Conservation (phyloP, 2,329 filamentous ascomycete species). For the Ustulina deusta region DNA sequence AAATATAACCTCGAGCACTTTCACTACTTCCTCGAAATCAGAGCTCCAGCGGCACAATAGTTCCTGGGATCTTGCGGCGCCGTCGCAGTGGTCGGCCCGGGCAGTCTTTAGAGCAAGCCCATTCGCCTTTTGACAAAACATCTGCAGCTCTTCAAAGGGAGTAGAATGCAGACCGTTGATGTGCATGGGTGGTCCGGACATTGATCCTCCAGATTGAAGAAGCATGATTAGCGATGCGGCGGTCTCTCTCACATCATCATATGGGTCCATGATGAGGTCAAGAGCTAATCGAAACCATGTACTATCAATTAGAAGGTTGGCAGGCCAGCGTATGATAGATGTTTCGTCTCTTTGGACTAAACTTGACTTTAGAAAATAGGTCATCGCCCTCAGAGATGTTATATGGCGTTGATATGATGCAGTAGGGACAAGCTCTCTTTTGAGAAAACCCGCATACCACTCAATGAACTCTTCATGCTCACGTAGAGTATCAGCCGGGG, state of each 20-base stretch:
- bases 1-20: slow-evolving; percentile 69
- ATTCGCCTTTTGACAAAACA: slow-evolving; percentile 66
- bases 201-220: slow-evolving; percentile 57
- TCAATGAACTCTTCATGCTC: slow-evolving; percentile 74
- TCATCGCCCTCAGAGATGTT: slow-evolving; percentile 78
- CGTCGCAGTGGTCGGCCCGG: slow-evolving; percentile 91
- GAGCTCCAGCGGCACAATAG: slow-evolving; percentile 72
- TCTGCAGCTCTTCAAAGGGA: slow-evolving; percentile 54
- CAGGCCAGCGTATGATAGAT: slow-evolving; percentile 57
- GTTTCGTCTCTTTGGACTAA: slow-evolving; percentile 57
- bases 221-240: slow-evolving; percentile 65
- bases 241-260: slow-evolving; percentile 84
- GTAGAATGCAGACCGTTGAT: slow-evolving; percentile 33
- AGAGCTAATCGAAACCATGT: slow-evolving; percentile 74
- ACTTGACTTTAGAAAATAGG: slow-evolving; percentile 71
- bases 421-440: slow-evolving; percentile 79
- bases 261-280: slow-evolving; percentile 87
- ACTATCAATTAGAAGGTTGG: slow-evolving; percentile 56
- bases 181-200: slow-evolving; percentile 31
- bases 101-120: slow-evolving; percentile 75
- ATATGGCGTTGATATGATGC: slow-evolving; percentile 92
- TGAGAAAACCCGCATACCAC: slow-evolving; percentile 81
- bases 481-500: slow-evolving; percentile 55
- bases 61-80: slow-evolving; percentile 81
- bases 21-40: slow-evolving; percentile 56